Conservation (phyloP, 495 filamentous ascomycete genomes). For the Lophiotrema nucula region DNA sequence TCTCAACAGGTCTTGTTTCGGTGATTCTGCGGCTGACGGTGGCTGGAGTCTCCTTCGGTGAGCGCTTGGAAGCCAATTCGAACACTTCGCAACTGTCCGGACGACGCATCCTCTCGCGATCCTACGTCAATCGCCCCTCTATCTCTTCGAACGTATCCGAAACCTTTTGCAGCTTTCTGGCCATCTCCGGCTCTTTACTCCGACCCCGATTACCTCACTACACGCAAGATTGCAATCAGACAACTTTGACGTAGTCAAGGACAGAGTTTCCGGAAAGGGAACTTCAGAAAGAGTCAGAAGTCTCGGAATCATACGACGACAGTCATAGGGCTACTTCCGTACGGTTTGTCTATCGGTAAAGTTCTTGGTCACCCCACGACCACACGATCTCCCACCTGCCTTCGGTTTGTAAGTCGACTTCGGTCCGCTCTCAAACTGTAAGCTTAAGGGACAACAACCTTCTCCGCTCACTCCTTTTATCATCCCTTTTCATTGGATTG, state of each 20-base stretch:
- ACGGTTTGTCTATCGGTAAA: slow-evolving; percentile 37
- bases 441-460: slow-evolving; percentile 10
- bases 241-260: background rate
- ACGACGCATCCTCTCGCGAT: slow-evolving; percentile 23
- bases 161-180: background rate
- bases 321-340: slow-evolving; percentile 29
- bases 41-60: slow-evolving; percentile 32
- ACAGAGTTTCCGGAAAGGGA: slow-evolving; percentile 20
- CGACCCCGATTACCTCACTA: no score
- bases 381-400: slow-evolving; percentile 19
- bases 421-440: slow-evolving; percentile 23
- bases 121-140: slow-evolving; percentile 26
- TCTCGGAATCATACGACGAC: slow-evolving; percentile 27
- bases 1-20: slow-evolving; percentile 35
- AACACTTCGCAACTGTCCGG: slow-evolving; percentile 21
- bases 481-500: slow-evolving; percentile 2
- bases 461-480: slow-evolving; percentile 34
- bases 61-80: slow-evolving; percentile 27
- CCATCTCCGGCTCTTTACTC: no score
- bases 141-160: slow-evolving; percentile 13
- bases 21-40: slow-evolving; percentile 38
- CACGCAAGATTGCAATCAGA: background rate
- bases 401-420: slow-evolving; percentile 17
- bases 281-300: slow-evolving; percentile 7
- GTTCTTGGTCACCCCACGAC: slow-evolving; percentile 35